Conservation (phyloP, 2,329 filamentous ascomycete genomes). For the Podosphaera fusca region DNA sequence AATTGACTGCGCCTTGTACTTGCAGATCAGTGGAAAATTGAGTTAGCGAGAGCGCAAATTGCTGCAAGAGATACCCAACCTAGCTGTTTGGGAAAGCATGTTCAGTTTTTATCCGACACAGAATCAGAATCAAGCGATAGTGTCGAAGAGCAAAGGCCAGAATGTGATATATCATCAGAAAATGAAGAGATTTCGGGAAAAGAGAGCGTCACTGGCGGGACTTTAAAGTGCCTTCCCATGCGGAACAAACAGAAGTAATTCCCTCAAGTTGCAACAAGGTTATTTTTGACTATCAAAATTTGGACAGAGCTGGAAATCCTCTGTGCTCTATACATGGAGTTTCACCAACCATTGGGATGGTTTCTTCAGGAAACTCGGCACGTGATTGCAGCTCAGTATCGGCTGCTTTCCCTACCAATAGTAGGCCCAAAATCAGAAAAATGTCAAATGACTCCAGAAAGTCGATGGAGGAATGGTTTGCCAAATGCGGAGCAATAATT, state of each 20-base stretch:
- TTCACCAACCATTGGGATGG: not conserved
- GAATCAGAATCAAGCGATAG: not conserved
- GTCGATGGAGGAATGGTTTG: not conserved
- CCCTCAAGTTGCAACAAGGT: not conserved
- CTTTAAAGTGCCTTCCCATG: not conserved
- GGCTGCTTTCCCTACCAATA: not conserved
- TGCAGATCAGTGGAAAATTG: not conserved
- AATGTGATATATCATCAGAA: not conserved
- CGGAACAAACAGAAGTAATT: not conserved
- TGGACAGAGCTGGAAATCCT: not conserved
- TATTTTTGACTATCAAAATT: not conserved
- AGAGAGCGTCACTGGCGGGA: not conserved
- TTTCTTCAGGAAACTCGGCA: not conserved
- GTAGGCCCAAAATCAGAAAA: not conserved
- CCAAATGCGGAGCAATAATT: not conserved
- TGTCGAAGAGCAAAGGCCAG: not conserved
- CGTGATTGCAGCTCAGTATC: not conserved
- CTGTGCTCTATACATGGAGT: not conserved
- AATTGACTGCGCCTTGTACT: not conserved
- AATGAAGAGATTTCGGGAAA: not conserved
- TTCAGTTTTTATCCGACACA: not conserved
- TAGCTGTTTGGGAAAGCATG: not conserved
- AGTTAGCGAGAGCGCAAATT: not conserved
- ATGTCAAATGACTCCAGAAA: not conserved
- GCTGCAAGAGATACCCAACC: not conserved